phyloP scores from a whole-genome alignment of 345 rosid genomes.

The Gossypium mustelinum region DNA sequence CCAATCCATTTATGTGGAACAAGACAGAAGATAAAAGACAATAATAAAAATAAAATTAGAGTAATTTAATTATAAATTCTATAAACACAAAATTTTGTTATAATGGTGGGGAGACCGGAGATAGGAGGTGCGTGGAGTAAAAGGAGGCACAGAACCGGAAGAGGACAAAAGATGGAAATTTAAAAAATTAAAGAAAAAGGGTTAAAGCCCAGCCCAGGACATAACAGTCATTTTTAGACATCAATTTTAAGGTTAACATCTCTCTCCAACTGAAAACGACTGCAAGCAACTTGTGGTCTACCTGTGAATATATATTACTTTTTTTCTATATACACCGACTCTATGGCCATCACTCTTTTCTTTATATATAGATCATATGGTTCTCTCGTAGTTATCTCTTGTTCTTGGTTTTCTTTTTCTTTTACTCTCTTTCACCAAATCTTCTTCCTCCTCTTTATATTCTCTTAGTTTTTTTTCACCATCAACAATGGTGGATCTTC shows the following conservation, averaged over 20 bases:
- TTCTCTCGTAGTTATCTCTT: constrained; percentile 23
- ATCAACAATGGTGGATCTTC: constrained; percentile 69
- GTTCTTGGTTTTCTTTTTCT: not conserved
- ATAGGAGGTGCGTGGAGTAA: not conserved
- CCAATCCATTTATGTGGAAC: too few relatives aligned
- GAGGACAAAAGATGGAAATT: constrained; percentile 18
- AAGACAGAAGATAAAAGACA: not conserved
- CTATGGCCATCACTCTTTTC: constrained; percentile 15
- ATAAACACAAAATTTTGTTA: too few relatives aligned
- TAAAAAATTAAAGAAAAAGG: not conserved
- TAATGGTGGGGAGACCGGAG: not conserved
- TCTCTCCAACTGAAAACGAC: constrained; percentile 40
- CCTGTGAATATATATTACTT: constrained; percentile 26
- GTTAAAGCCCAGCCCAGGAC: constrained; percentile 19
- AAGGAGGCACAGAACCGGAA: constrained; percentile 15
- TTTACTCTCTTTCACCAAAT: not conserved
- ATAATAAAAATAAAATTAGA: too few relatives aligned
- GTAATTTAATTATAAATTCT: too few relatives aligned
- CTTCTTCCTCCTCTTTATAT: constrained; percentile 4
- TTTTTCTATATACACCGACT: constrained; percentile 26
- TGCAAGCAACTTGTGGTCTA: constrained; percentile 71
- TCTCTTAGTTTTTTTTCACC: not conserved
- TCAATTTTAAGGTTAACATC: constrained; percentile 52
- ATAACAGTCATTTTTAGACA: constrained; percentile 30
- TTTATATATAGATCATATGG: constrained; percentile 9